Base-by-base conservation (phyloP, 192 early-diverging fungal genomes). In the Umbelopsis sp. region DNA sequence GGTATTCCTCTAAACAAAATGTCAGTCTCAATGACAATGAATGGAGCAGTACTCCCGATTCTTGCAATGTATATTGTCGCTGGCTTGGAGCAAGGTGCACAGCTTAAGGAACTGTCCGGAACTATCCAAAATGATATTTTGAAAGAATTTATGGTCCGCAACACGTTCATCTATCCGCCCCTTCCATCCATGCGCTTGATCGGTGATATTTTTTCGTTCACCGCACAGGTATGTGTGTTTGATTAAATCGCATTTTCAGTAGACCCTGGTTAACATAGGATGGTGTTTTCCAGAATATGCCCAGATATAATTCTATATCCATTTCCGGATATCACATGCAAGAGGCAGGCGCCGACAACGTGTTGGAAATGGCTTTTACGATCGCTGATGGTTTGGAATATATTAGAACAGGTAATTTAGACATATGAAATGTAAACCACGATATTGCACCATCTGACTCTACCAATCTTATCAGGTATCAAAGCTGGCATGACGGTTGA, bases 1-100 rank as follows among this genome's bases (percentile, higher is more conserved):
- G 92, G 91, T 6, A 95, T 95, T 67, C 91, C 94, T 50, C 85
- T 95, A 47, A 93, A 92, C 75, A 92, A 91, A 71, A 94, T 95
- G 80, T 94, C 93, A 4, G 94, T 95, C 9, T 94, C 92, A 2
- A 95, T 95, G 94, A 95, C 94, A 10, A 95, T 95, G 94, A 95
- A 95, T 76, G 94, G 94, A n/a, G 94, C 94, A 12, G 93, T 95
- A 50, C 77, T 95, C 72, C 94, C 94, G 23, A 92, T 95, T 72
- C 80, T 95, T 52, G 91, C 94, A 69, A 93, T 94, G 90, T 95
- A 93, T 79, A 90, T 95, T 74, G 93, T 95, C 21, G 89, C 94
- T 35, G 94, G 85, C 25, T 80, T 92, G 74, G 94, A 95, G 82
- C 94, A 95, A 81, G 94, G 94, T 27, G 89, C 92, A 6, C 82